Evolutionary conservation across 1,284 basidiomycete species (phyloP).

Genomic region (Pisolithus thermaeus): DNA sequence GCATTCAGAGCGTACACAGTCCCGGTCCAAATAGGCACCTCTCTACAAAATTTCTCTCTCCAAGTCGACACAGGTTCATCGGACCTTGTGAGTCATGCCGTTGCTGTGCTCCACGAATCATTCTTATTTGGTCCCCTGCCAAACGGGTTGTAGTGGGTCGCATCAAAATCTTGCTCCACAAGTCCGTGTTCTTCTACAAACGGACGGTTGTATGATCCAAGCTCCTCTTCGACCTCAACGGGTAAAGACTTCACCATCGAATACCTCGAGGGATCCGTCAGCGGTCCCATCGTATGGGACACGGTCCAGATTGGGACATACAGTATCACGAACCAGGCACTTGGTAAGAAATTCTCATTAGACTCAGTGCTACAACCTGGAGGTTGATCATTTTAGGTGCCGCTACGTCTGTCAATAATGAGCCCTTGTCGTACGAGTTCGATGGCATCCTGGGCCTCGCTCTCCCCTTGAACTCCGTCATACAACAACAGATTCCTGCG

Average conservation of each 20-base stretch:
- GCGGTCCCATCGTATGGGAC: slow-evolving; percentile 66
- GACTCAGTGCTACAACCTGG: background rate
- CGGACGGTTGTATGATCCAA: slow-evolving; percentile 48
- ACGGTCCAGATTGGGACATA: slow-evolving; percentile 53
- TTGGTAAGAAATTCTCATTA: slow-evolving; percentile 38
- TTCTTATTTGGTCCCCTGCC: background rate
- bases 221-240: slow-evolving; percentile 34
- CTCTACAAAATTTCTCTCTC: slow-evolving; percentile 45
- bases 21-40: slow-evolving; percentile 45
- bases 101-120: slow-evolving; percentile 1
- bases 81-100: slow-evolving; percentile 50
- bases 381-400: slow-evolving; percentile 38
- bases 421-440: slow-evolving; percentile 50
- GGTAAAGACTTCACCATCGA: slow-evolving; percentile 39
- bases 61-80: slow-evolving; percentile 75
- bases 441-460: slow-evolving; percentile 69
- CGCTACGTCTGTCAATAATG: slow-evolving; percentile 42
- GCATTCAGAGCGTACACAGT: slow-evolving; percentile 53
- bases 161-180: slow-evolving; percentile 49
- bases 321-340: slow-evolving; percentile 52
- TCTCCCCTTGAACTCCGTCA: slow-evolving; percentile 59
- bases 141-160: slow-evolving; percentile 48
- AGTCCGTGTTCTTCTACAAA: slow-evolving; percentile 39
- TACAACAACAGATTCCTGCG: slow-evolving; percentile 44
- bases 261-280: slow-evolving; percentile 54